Evolutionary conservation across 345 rosid genomes (phyloP).

Genomic region (Bruguiera gymnorhiza): DNA sequence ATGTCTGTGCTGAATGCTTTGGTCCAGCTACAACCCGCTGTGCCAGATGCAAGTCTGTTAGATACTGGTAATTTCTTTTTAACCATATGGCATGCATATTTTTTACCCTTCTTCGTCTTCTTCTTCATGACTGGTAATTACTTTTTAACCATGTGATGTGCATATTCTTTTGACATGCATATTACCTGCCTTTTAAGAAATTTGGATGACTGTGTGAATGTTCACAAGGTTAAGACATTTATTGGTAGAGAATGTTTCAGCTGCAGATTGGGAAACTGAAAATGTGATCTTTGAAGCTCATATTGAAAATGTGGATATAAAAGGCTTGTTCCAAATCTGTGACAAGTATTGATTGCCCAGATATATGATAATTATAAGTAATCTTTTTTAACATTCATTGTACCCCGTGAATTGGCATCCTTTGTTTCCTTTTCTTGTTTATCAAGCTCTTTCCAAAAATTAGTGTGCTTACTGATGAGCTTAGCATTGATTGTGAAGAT

Average conservation of each 20-base stretch:
- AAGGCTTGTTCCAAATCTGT: neutral
- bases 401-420: neutral
- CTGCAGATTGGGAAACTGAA: neutral
- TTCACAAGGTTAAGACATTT: neutral
- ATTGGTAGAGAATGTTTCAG: neutral
- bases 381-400: neutral
- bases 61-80: constrained; percentile 63
- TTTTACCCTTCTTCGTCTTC: no score
- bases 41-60: constrained; percentile 77
- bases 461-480: neutral
- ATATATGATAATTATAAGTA: neutral
- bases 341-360: neutral
- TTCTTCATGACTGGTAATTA: constrained; percentile 44
- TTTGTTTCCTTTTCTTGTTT: neutral
- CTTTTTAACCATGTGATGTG: neutral
- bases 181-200: neutral
- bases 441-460: neutral
- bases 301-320: neutral
- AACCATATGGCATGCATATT: neutral
- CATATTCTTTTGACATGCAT: no score
- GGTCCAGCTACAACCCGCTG: constrained; percentile 78
- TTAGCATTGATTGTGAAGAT: neutral
- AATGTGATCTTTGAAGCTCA: neutral
- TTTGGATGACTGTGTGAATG: neutral
- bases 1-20: constrained; percentile 69